Conservation (phyloP, 1,284 basidiomycete genomes). For the Hypsizygus ulmarius region DNA sequence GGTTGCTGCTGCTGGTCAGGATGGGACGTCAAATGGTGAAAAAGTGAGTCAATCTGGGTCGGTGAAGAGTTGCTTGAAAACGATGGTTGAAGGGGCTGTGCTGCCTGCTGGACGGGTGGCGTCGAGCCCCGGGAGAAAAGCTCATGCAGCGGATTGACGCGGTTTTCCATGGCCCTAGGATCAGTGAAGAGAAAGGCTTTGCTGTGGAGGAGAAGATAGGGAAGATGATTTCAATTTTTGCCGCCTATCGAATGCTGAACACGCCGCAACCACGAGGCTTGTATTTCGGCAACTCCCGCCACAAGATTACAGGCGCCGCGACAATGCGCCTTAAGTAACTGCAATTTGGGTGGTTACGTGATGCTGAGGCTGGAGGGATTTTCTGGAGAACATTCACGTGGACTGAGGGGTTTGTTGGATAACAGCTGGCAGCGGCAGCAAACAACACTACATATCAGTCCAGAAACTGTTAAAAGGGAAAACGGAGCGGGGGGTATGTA, state of each 20-base stretch:
- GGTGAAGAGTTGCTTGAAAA: slow-evolving; percentile 37
- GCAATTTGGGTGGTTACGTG: too few species aligned
- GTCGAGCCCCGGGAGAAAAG: slow-evolving; percentile 60
- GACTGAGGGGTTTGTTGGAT: too few species aligned
- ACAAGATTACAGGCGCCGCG: slow-evolving; percentile 1
- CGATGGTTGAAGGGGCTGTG: slow-evolving; percentile 26
- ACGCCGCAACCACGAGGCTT: slow-evolving; percentile 43
- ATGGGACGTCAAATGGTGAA: slow-evolving; percentile 46
- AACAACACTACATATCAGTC: too few species aligned
- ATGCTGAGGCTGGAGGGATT: too few species aligned
- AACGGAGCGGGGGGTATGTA: too few species aligned
- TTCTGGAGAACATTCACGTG: too few species aligned
- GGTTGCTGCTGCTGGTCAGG: slow-evolving; percentile 33
- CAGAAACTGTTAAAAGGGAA: too few species aligned
- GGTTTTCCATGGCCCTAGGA: slow-evolving; percentile 20
- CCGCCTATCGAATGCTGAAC: slow-evolving; percentile 22
- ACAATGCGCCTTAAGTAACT: too few species aligned
- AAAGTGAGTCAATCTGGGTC: slow-evolving; percentile 56
- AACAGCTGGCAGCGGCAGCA: too few species aligned
- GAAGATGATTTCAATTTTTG: slow-evolving; percentile 13
- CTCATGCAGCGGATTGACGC: slow-evolving; percentile 41
- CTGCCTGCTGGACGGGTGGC: slow-evolving; percentile 46
- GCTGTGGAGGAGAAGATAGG: slow-evolving; percentile 13
- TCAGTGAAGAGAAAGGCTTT: slow-evolving; percentile 13
- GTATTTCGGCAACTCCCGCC: slow-evolving; percentile 30